Conservation (phyloP, 179 eudicot genomes). For the Gypsophila paniculata region DNA sequence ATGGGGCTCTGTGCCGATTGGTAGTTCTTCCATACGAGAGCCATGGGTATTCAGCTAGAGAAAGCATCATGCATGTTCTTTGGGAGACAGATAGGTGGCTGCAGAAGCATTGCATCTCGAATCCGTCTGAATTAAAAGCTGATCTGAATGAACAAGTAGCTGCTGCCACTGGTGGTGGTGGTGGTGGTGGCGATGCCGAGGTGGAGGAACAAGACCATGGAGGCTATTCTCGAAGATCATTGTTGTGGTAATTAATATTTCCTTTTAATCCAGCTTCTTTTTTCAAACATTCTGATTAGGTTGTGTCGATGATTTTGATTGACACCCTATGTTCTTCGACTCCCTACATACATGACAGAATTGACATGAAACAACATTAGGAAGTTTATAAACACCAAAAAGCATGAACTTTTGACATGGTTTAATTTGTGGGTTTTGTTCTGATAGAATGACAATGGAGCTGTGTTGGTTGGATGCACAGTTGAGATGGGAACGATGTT, state of each 20-base stretch:
- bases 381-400: background rate
- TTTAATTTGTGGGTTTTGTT: background rate
- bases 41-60: conserved; percentile 90
- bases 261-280: background rate
- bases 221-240: conserved; percentile 36
- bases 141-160: conserved; percentile 40
- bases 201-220: conserved; percentile 31
- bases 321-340: background rate
- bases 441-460: conserved; percentile 12
- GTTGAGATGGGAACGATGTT: background rate
- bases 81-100: conserved; percentile 99
- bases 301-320: background rate
- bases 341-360: background rate
- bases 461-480: background rate
- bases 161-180: conserved; percentile 59
- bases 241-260: conserved; percentile 53
- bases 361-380: background rate
- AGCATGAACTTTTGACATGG: background rate
- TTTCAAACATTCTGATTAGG: background rate
- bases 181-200: conserved; percentile 28
- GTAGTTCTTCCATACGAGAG: conserved; percentile 83
- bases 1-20: conserved; percentile 83
- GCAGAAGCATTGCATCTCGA: conserved; percentile 62
- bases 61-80: conserved; percentile 96
- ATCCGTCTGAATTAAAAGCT: conserved; percentile 33